Conservation (phyloP, 202 grass and related monocot species). For the Dendrocalamus latiflorus region DNA sequence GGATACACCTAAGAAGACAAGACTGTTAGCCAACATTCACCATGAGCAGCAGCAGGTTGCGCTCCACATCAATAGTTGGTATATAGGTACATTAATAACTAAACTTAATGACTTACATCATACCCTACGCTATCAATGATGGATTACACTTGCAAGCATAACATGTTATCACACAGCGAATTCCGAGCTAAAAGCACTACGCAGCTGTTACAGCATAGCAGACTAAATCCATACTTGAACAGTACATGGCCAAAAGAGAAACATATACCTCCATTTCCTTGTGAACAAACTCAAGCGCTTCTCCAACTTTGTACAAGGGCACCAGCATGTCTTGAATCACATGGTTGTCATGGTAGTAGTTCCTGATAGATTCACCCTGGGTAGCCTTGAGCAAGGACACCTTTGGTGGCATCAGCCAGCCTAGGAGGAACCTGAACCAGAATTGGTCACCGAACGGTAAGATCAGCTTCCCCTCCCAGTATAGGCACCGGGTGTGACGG, state of each 20-base stretch:
- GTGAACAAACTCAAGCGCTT: constrained; percentile 77
- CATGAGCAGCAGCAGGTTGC: neutral
- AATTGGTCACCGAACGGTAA: constrained; percentile 85
- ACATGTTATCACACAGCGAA: neutral
- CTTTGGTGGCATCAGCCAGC: constrained; percentile 96
- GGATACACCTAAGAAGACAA: constrained; percentile 59
- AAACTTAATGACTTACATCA: neutral
- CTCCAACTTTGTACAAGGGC: constrained; percentile 84
- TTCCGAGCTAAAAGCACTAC: neutral
- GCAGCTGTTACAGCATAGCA: neutral
- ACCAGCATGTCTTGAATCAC: constrained; percentile 92
- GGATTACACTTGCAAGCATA: no score
- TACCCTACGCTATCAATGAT: neutral
- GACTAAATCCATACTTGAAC: neutral
- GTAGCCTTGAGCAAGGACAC: constrained; percentile 95
- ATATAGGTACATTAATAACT: neutral
- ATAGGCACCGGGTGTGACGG: constrained; percentile 81
- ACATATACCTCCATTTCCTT: constrained; percentile 86
- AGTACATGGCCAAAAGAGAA: neutral
- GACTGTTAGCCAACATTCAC: neutral
- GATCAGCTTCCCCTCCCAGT: constrained; percentile 97
- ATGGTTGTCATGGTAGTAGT: constrained; percentile 96
- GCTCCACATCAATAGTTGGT: neutral
- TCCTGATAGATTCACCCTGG: constrained; percentile 84
- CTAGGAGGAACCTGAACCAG: constrained; percentile 83